phyloP scores from a whole-genome alignment of 805 yeast species.

The Wickerhamiella brachini region DNA sequence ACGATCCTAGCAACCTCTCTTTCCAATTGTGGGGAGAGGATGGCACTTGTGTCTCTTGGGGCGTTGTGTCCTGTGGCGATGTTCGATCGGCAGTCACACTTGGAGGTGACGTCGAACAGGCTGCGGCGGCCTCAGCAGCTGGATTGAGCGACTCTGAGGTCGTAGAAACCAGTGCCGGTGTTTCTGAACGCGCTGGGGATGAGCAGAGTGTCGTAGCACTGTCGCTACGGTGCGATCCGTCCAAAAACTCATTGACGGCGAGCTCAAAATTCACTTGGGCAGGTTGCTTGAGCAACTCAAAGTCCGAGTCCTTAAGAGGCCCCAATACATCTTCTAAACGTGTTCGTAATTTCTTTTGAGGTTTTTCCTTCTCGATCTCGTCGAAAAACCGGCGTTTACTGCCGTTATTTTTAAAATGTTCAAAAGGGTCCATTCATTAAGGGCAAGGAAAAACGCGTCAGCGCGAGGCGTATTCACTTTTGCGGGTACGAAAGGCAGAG shows the following conservation, averaged over 20 bases:
- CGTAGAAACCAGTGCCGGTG: background rate
- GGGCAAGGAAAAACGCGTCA: conserved; percentile 5
- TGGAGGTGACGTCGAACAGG: background rate
- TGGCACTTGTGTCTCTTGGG: background rate
- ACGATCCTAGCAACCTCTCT: conserved; percentile 22
- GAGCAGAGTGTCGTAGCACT: background rate
- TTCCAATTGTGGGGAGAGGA: conserved; percentile 10
- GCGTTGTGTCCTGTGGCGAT: no score
- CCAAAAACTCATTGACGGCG: conserved; percentile 21
- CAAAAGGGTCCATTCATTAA: conserved; percentile 8
- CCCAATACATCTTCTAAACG: conserved; percentile 21
- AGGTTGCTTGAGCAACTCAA: conserved; percentile 10
- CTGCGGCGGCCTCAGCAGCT: background rate
- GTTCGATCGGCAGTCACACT: background rate
- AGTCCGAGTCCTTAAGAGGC: conserved; percentile 8
- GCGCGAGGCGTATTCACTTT: no score
- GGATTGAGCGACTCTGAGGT: background rate
- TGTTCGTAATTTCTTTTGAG: conserved; percentile 4
- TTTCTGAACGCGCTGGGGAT: background rate
- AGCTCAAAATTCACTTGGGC: conserved; percentile 17
- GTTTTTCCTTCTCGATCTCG: background rate
- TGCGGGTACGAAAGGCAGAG: no score
- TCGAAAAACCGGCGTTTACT: conserved; percentile 14
- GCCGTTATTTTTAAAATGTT: conserved; percentile 6
- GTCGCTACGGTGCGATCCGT: conserved; percentile 3